Percentiles rank a stretch among this genome's conserved stretches.
These are phyloP conservation scores for Pyrenophora teres DNA, from an alignment of 2,329 filamentous ascomycete genomes.

Conservation along the genomic window DNA sequence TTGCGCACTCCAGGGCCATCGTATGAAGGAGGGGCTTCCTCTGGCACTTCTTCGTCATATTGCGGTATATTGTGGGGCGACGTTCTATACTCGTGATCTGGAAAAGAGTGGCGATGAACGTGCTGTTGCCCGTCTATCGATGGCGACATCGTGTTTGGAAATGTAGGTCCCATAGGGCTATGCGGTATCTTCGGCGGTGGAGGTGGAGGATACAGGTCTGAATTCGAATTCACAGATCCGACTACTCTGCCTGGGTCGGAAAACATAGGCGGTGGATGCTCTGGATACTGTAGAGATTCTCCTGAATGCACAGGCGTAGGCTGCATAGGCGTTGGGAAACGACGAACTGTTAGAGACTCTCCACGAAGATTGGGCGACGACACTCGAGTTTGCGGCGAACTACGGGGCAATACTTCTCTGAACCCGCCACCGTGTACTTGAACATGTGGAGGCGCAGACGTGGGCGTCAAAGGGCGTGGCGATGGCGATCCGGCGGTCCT, in stretches of 20 bases:
- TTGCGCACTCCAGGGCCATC: conserved; percentile 37
- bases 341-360: conserved; percentile 12
- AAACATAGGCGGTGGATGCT: conserved; percentile 36
- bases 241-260: conserved; percentile 20
- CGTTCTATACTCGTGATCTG: conserved; percentile 11
- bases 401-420: conserved; percentile 42
- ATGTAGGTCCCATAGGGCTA: conserved; percentile 24
- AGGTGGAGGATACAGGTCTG: conserved; percentile 25
- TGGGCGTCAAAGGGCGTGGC: conserved; percentile 29
- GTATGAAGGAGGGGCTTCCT: conserved; percentile 44
- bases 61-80: conserved; percentile 13
- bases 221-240: conserved; percentile 31
- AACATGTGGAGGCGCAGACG: conserved; percentile 12
- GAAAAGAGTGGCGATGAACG: conserved; percentile 13
- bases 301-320: conserved; percentile 28
- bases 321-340: conserved; percentile 27
- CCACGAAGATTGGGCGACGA: conserved; percentile 15
- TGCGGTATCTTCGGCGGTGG: conserved; percentile 32
- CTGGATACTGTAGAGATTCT: conserved; percentile 23
- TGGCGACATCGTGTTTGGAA: conserved; percentile 11
- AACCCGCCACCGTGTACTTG: conserved; percentile 36
- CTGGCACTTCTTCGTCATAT: conserved; percentile 29
- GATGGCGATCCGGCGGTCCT: conserved; percentile 40
- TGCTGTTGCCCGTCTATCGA: conserved; percentile 18
- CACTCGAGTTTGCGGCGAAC: conserved; percentile 35